Percentiles rank a stretch among this genome's conserved stretches.
Conservation (phyloP, 2,329 filamentous ascomycete genomes). For the Neophaeococcomyces mojaviensis region DNA sequence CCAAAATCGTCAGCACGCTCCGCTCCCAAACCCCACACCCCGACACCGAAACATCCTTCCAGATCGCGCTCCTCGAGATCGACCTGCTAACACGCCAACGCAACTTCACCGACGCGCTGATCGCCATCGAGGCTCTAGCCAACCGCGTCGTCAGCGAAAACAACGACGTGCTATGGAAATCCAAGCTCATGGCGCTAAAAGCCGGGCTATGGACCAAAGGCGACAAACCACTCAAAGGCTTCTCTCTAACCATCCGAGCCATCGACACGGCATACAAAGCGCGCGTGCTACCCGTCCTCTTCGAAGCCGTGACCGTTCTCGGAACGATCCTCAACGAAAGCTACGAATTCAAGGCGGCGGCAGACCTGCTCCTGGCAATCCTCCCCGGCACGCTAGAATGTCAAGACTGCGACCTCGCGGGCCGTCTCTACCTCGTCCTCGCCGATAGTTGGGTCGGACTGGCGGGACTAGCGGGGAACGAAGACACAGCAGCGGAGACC, state of each 20-base stretch:
- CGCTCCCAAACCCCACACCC: conserved; percentile 40
- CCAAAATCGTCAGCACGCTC: conserved; percentile 51
- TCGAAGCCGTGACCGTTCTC: conserved; percentile 62
- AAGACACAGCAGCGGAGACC: conserved; percentile 10
- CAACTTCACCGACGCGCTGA: conserved; percentile 47
- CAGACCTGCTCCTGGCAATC: conserved; percentile 57
- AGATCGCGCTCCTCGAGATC: conserved; percentile 53
- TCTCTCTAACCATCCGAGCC: conserved; percentile 69
- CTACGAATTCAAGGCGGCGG: conserved; percentile 62
- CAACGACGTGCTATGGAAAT: conserved; percentile 59
- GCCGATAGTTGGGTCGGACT: conserved; percentile 73
- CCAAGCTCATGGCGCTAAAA: conserved; percentile 67
- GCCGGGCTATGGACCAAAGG: conserved; percentile 60
- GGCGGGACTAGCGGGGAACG: conserved; percentile 48
- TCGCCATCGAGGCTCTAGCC: conserved; percentile 46
- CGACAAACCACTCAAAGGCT: conserved; percentile 64
- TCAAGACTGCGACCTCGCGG: conserved; percentile 55
- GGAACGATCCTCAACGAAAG: conserved; percentile 62
- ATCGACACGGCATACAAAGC: conserved; percentile 65
- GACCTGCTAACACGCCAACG: conserved; percentile 50
- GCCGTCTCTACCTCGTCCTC: conserved; percentile 60
- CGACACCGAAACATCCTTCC: conserved; percentile 53
- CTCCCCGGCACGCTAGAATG: conserved; percentile 72
- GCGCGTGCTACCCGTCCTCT: conserved; percentile 61
- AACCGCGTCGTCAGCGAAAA: conserved; percentile 44